These are phyloP conservation scores for Cyberlindnera galapagoensis DNA, from an alignment of 805 yeast genomes.

Conservation along the genomic window DNA sequence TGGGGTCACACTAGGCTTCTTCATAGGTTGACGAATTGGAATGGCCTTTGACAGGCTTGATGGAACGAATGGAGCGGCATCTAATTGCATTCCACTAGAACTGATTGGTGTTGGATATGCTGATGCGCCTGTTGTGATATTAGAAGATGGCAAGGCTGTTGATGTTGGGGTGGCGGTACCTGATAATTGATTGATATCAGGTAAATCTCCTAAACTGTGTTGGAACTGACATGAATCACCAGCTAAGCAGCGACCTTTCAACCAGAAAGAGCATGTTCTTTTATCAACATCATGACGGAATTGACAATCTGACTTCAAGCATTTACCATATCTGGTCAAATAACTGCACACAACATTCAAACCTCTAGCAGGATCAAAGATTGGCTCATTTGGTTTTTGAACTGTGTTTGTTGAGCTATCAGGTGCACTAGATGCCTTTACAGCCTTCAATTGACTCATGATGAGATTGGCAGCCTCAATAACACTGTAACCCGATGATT, in stretches of 20 bases:
- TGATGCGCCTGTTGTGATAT: too few relatives aligned
- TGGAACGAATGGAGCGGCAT: too few relatives aligned
- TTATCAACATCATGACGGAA: constrained; percentile 38
- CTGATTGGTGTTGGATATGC: not conserved
- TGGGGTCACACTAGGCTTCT: constrained; percentile 20
- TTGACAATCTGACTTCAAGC: constrained; percentile 38
- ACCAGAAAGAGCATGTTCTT: constrained; percentile 41
- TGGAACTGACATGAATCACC: constrained; percentile 36
- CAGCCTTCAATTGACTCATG: constrained; percentile 16
- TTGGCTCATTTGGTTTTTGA: constrained; percentile 1
- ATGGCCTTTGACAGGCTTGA: constrained; percentile 7
- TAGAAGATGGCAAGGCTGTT: too few relatives aligned
- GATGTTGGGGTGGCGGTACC: constrained; percentile 1
- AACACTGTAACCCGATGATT: constrained; percentile 31
- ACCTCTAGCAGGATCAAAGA: constrained; percentile 9
- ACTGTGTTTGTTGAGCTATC: not conserved
- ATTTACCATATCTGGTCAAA: constrained; percentile 33
- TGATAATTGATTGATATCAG: not conserved
- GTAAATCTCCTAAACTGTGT: constrained; percentile 24
- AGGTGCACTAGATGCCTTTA: constrained; percentile 1
- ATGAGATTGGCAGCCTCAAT: constrained; percentile 20
- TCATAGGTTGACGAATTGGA: constrained; percentile 14
- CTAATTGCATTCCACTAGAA: too few relatives aligned
- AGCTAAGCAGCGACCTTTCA: constrained; percentile 36
- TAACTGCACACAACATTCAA: constrained; percentile 33